A percentile compares a stretch with the other conserved stretches of the same genome.
Conservation (phyloP, 2,329 filamentous ascomycete species). For the Penicillium sp. region DNA sequence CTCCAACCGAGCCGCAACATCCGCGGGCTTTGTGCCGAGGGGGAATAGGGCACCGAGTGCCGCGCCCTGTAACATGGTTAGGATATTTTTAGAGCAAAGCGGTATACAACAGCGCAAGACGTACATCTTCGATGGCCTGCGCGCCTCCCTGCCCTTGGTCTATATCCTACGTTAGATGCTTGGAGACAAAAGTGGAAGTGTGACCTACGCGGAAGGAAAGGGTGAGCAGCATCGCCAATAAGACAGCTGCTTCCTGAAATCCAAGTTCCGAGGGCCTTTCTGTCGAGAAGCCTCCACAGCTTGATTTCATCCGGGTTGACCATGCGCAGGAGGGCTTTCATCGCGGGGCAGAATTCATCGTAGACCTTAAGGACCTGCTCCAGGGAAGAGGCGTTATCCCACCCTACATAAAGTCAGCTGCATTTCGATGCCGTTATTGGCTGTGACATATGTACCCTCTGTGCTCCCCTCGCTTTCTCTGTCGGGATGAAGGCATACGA, state of each 20-base stretch:
- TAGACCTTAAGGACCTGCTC: conserved; percentile 1
- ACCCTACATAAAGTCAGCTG: background rate
- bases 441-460: background rate
- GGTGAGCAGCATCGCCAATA: conserved; percentile 7
- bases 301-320: background rate
- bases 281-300: conserved; percentile 2
- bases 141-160: conserved; percentile 4
- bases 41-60: conserved; percentile 4
- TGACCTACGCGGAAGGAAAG: background rate
- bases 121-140: conserved; percentile 9
- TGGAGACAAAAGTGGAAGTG: background rate
- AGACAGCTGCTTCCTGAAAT: background rate
- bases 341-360: conserved; percentile 1
- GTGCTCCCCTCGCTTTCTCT: conserved; percentile 4
- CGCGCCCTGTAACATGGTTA: background rate
- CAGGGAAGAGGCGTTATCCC: background rate
- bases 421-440: background rate
- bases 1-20: background rate
- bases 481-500: conserved; percentile 1
- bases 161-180: background rate
- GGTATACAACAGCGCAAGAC: background rate
- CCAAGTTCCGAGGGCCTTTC: background rate
- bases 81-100: background rate
- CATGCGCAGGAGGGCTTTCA: conserved; percentile 4
- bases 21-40: background rate